Percentiles rank a stretch among this genome's conserved stretches.
phyloP scores from a whole-genome alignment of 1,284 basidiomycete species.

The Agroathelia rolfsii region DNA sequence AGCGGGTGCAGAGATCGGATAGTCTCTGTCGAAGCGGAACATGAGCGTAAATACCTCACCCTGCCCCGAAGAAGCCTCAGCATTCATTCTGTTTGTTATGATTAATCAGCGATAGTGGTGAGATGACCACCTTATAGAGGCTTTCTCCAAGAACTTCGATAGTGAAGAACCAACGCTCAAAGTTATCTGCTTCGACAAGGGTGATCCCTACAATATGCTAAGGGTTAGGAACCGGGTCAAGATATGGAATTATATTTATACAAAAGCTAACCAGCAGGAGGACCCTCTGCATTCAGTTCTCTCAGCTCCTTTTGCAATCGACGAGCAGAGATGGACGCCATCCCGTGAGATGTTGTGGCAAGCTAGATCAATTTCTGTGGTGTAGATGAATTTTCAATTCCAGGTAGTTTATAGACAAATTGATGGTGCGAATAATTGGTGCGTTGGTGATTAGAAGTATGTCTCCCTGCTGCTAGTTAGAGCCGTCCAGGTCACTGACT shows the following conservation, averaged over 20 bases:
- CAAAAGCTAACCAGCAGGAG: constrained; percentile 50
- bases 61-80: constrained; percentile 25
- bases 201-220: constrained; percentile 43
- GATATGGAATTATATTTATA: not conserved
- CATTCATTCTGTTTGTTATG: constrained; percentile 1
- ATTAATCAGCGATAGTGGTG: not conserved
- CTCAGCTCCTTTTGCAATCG: constrained; percentile 64
- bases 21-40: constrained; percentile 67
- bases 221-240: constrained; percentile 1
- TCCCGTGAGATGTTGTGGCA: too few species aligned
- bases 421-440: too few species aligned
- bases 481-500: too few species aligned
- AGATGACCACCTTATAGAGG: constrained; percentile 44
- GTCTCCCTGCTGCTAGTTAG: too few species aligned
- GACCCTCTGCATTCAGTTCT: constrained; percentile 61
- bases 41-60: constrained; percentile 66
- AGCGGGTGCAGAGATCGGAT: constrained; percentile 76
- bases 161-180: constrained; percentile 61
- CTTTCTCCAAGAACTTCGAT: constrained; percentile 75
- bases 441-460: too few species aligned
- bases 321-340: constrained; percentile 56
- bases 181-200: constrained; percentile 62
- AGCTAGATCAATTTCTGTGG: too few species aligned
- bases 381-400: too few species aligned
- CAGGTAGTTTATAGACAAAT: too few species aligned